Evolutionary conservation across 306 rosid genomes (phyloP), one percentile per base, ranked within the genome.

Genomic region (Hylodesmum podocarpum): DNA sequence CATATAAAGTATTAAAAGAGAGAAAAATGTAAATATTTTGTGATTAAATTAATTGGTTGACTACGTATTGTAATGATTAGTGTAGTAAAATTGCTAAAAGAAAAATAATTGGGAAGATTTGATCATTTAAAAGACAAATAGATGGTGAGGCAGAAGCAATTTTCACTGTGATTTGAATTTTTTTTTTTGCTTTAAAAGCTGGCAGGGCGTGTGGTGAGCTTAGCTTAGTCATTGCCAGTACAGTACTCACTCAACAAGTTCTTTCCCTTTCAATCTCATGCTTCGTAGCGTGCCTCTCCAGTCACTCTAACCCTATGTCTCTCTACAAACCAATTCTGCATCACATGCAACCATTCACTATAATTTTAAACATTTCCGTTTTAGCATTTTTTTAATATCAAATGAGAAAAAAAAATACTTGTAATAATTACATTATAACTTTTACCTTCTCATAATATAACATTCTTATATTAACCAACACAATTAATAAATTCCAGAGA

Each of bases 131-230:
- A 15, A 22, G 19, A 41, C 7, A 22, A 28, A 70, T 44, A 75
- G 73, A 29, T 73, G 79, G 78, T 40, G 46, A 70, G 70, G 18
- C 4, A 46, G 2, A 4, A 34, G 84, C 82, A 75, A 85, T 66
- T 61, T 84, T 85, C 31, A 9, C 9, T 66, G 34, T 54, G 6
- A 25, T 29, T 57, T 55, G 3, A 54, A 50, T 66, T 71, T 27
- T 64, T 71, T 27, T 64, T 85, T 84, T 91, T 78, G 72, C 91
- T 88, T 88, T 74, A 80, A 90, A 90, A 85, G 84, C 34, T 81
- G 82, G 28, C 29, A 44, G 61, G 50, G 58, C 36, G 81, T 64
- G 78, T 59, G 74, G 51, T 72, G 70, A 59, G 73, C 76, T 80
- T 43, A 49, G 31, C 33, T 39, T 8, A 65, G 41, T 74, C 59